A percentile compares a stretch with the other conserved stretches of the same genome.
These are phyloP conservation scores for Alternaria arborescens DNA, from an alignment of 2,329 filamentous ascomycete species.

Conservation along the genomic window DNA sequence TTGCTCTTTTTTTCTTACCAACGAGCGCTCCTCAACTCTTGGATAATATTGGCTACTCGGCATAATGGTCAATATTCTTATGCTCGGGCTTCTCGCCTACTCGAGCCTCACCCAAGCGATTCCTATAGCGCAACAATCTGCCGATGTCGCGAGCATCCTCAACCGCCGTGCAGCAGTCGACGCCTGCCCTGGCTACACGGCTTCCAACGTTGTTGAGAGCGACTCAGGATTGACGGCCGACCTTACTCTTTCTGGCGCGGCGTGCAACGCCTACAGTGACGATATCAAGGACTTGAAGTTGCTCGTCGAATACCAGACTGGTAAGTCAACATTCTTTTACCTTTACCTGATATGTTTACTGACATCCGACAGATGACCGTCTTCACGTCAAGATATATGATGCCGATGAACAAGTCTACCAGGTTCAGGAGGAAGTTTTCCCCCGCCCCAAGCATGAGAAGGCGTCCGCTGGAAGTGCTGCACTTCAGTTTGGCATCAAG, in stretches of 20 bases:
- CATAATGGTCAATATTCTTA: constrained; percentile 28
- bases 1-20: not conserved
- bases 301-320: constrained; percentile 68
- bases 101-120: constrained; percentile 25
- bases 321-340: constrained; percentile 48
- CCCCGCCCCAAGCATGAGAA: constrained; percentile 63
- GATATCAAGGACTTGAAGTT: constrained; percentile 66
- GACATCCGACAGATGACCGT: constrained; percentile 62
- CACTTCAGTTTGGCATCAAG: constrained; percentile 64
- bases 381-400: constrained; percentile 80
- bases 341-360: constrained; percentile 3
- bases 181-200: constrained; percentile 73
- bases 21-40: constrained; percentile 6
- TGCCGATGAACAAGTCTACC: constrained; percentile 73
- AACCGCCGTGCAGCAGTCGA: constrained; percentile 47
- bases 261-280: constrained; percentile 68
- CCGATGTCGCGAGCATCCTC: constrained; percentile 12
- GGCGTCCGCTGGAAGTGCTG: constrained; percentile 47
- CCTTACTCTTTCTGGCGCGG: constrained; percentile 71
- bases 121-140: constrained; percentile 18
- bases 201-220: constrained; percentile 65
- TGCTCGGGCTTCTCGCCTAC: constrained; percentile 29
- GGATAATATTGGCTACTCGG: constrained; percentile 6
- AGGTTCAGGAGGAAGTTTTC: constrained; percentile 75
- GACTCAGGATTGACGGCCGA: constrained; percentile 71